phyloP scores from a whole-genome alignment of 139 green algal genomes.

The Chlamydomonas sphaeroides region DNA sequence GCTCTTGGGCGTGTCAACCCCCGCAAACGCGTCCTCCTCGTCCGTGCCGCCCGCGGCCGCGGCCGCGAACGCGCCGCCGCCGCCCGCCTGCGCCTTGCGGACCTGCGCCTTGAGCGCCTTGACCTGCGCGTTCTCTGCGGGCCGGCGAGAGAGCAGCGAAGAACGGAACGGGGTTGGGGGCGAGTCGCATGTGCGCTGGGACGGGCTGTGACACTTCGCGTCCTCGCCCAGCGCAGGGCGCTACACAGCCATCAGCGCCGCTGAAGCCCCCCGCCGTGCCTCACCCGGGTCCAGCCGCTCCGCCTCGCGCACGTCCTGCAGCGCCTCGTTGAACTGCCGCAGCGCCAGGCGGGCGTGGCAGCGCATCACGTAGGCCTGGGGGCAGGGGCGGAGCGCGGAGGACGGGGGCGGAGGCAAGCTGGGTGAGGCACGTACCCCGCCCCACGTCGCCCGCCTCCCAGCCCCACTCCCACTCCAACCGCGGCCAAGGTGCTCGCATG shows the following conservation, averaged over 20 bases:
- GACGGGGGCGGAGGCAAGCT: not conserved
- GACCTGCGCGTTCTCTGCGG: conserved; percentile 41
- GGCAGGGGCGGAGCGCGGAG: not conserved
- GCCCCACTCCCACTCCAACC: not conserved
- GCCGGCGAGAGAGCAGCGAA: not conserved
- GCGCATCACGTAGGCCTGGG: conserved; percentile 34
- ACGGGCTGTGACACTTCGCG: too few relatives aligned
- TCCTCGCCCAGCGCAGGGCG: too few relatives aligned
- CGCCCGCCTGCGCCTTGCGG: not conserved
- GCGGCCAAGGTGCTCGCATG: too few relatives aligned
- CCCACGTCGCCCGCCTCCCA: too few relatives aligned
- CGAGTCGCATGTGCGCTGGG: too few relatives aligned
- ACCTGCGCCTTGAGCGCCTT: conserved; percentile 30
- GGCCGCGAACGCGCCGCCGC: not conserved
- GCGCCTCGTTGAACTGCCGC: conserved; percentile 14
- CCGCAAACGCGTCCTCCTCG: conserved; percentile 45
- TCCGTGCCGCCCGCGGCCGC: not conserved
- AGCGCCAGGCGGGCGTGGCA: conserved; percentile 30
- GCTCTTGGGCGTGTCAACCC: conserved; percentile 41
- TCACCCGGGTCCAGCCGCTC: conserved; percentile 31
- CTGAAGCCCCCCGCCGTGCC: not conserved
- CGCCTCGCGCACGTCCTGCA: conserved; percentile 31
- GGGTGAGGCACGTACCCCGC: too few relatives aligned
- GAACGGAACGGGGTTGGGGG: not conserved
- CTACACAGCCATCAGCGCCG: too few relatives aligned